Base-by-base conservation (phyloP, 108 stramenopile species). In the Pseudonitzschia multiseries region DNA sequence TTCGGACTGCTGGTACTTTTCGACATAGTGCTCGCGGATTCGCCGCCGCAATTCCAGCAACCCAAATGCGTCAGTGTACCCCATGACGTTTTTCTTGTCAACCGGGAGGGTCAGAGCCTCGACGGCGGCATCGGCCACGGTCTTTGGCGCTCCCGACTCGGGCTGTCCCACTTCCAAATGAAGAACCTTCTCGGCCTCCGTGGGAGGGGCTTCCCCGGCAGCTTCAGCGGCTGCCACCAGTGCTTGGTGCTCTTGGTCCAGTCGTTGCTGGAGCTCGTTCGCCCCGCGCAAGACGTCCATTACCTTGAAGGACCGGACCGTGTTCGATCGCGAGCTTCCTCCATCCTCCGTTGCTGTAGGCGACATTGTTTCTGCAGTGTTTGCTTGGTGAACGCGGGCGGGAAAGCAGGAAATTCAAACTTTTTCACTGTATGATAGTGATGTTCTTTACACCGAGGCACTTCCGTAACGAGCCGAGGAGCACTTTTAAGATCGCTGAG, bases 141-240 rank as follows among this genome's bases (percentile, higher is more conserved):
- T 51, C 9, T 71, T 57, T 0, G 96, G 96, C 27, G 96, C 96
- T 2, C 93, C 89, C 13, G 81, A 83, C 72, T 85, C 83, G 9
- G 96, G 96, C 76, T 97, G 96, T 52, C 96, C 96, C 0, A 97
- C 93, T 79, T 97, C 93, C 41, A 92, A 86, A 70, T 95, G 93
- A 40, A 86, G 69, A 0, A 29, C 29, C 61, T 40, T 62, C 29
- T 62, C 61, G 32, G 61, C n/a, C 29, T 8, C 36, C 3, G 53
- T 14, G 6, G 52, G n/a, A 8, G 57, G 27, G 14, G 24, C 6
- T 14, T 59, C n/a, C 26, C 29, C 29, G 13, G 13, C 14, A 4
- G 17, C 27, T 22, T 26, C 29, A 9, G 57, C 57, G 13, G 57
- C 0, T 9, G 57, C 57, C n/a, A 24, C 53, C n/a, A 14, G 6